phyloP scores from a whole-genome alignment of 108 stramenopile species.

The Cylindrotheca fusiformis region DNA sequence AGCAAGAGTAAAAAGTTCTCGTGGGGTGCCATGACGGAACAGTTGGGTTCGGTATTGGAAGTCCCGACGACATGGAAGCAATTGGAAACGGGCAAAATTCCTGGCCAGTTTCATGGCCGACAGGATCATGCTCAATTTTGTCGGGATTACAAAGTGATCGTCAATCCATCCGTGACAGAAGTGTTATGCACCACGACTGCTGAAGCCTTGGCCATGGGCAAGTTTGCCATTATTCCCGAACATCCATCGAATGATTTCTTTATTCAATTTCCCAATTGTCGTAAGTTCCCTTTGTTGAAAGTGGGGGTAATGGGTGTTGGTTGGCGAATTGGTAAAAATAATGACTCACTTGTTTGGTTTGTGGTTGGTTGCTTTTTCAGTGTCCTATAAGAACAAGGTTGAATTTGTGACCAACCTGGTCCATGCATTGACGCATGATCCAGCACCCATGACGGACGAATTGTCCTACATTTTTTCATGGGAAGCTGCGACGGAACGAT shows the following conservation, averaged over 20 bases:
- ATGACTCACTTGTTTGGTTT: too few relatives aligned
- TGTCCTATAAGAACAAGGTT: constrained; percentile 66
- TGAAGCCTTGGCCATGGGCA: constrained; percentile 96
- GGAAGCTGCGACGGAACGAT: constrained; percentile 93
- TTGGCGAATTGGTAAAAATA: too few relatives aligned
- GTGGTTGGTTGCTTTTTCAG: neutral
- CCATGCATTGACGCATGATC: constrained; percentile 68
- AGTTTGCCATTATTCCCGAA: constrained; percentile 82
- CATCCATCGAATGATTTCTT: constrained; percentile 91
- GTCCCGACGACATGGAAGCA: constrained; percentile 71
- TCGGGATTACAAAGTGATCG: constrained; percentile 83
- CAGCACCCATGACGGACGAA: constrained; percentile 73
- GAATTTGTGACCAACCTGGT: constrained; percentile 70
- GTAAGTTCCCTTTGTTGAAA: too few relatives aligned
- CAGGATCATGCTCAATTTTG: constrained; percentile 82
- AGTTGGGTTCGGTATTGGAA: constrained; percentile 31
- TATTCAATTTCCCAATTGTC: constrained; percentile 76
- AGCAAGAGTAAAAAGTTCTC: neutral
- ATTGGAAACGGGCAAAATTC: constrained; percentile 57
- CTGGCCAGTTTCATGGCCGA: constrained; percentile 79
- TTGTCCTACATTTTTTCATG: constrained; percentile 74
- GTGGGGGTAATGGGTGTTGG: too few relatives aligned
- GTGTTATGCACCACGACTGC: constrained; percentile 94
- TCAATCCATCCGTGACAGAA: constrained; percentile 90
- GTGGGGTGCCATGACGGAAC: constrained; percentile 1